Conservation (phyloP, 1,284 basidiomycete genomes). For the Pulveroboletus sp. region DNA sequence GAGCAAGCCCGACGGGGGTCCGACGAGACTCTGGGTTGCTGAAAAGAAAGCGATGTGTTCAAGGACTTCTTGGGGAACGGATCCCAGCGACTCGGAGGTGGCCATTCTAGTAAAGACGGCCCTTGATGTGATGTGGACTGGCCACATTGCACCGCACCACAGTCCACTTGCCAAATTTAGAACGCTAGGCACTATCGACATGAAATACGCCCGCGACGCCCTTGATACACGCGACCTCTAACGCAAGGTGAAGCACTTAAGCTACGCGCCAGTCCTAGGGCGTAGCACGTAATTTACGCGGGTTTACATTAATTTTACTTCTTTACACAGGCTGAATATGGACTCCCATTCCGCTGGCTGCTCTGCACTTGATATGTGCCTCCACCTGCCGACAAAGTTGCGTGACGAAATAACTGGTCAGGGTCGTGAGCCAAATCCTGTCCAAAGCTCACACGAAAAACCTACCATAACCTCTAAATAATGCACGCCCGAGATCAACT, state of each 20-base stretch:
- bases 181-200: no score
- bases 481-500: slow-evolving; percentile 36
- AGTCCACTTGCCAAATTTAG: slow-evolving; percentile 14
- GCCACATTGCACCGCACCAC: background rate
- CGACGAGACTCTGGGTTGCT: slow-evolving; percentile 50
- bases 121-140: background rate
- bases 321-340: slow-evolving; percentile 49
- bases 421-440: slow-evolving; percentile 8
- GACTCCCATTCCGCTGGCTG: slow-evolving; percentile 49
- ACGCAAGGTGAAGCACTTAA: no score
- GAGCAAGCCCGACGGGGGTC: slow-evolving; percentile 52
- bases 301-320: slow-evolving; percentile 21
- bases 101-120: slow-evolving; percentile 19
- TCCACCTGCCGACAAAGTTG: slow-evolving; percentile 53
- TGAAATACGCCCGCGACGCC: no score
- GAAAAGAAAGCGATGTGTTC: slow-evolving; percentile 65
- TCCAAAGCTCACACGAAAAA: background rate
- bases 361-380: slow-evolving; percentile 35
- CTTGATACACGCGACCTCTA: slow-evolving; percentile 11
- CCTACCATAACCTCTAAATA: slow-evolving; percentile 52
- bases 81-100: slow-evolving; percentile 38
- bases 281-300: background rate
- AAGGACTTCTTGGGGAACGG: slow-evolving; percentile 65
- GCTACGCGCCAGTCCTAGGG: background rate
- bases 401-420: slow-evolving; percentile 46